Percentiles rank a stretch among this genome's conserved stretches.
Conservation (phyloP, 257 asterid species). For the Solanum lycopersicoides region DNA sequence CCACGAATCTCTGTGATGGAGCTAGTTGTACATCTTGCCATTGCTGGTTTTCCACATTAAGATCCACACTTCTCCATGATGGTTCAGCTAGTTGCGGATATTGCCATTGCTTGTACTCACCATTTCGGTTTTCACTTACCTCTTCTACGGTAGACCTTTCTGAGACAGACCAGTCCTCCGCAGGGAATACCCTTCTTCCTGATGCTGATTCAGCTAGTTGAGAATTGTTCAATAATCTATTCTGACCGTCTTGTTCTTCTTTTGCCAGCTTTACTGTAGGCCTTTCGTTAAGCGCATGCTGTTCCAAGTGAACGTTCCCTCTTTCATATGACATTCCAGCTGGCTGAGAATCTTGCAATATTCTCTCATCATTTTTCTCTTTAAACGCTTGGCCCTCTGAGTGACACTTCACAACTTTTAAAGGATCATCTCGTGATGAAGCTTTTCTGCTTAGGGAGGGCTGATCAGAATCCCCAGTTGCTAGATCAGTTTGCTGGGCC, state of each 20-base stretch:
- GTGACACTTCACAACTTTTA: background rate
- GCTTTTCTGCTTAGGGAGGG: background rate
- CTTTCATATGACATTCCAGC: background rate
- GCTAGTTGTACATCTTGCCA: background rate
- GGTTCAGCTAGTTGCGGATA: background rate
- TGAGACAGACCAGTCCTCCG: background rate
- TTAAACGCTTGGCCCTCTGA: background rate
- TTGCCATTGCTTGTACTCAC: background rate
- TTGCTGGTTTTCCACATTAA: background rate
- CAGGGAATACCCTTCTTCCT: background rate
- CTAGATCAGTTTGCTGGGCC: constrained; percentile 2
- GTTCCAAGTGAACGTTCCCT: background rate
- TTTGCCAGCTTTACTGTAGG: background rate
- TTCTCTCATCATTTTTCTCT: background rate
- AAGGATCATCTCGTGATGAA: background rate
- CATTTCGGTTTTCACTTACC: background rate
- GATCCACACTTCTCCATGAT: background rate
- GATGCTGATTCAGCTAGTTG: background rate
- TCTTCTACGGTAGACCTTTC: background rate
- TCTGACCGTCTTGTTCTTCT: background rate
- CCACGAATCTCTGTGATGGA: background rate
- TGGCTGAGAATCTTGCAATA: background rate
- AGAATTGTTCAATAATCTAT: background rate
- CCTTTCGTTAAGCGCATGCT: background rate
- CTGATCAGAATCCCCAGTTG: background rate